Evolutionary conservation across 2,329 filamentous ascomycete species (phyloP), one percentile per base, ranked within the genome.

Genomic region (Celoporthe dispersa): DNA sequence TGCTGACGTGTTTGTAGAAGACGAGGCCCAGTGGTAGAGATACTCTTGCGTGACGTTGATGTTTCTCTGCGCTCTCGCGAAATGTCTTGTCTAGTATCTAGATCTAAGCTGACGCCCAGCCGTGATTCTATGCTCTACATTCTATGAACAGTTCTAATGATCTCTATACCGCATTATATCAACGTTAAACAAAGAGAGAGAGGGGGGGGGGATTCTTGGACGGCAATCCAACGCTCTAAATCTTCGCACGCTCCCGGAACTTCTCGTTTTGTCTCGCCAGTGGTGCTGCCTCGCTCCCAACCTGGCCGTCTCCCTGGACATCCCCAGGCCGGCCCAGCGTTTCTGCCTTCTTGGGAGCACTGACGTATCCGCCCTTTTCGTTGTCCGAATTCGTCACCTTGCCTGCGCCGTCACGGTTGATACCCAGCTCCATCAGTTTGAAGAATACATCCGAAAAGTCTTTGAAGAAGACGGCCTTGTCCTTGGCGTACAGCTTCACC

Each of bases 381-480:
- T 89, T 89, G 74, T 90, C 88, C 14, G 83, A 80, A 75, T 90
- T 90, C 41, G 82, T 77, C 53, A 91, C 79, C 9, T 77, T 81
- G 0, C 86, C 88, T 9, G 81, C 76, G 12, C 76, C 83, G 75
- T 90, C 88, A 55, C 88, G 81, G 64, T 78, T 75, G 69, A 91
- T 88, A 0, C 88, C 88, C 72, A 91, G 77, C 78, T 90, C 88
- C 66, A 90, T 75, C 77, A 91, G 75, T 79, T 90, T 90, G 14
- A 81, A 84, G 76, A 90, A 90, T 0, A 83, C 88, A 69, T 82
- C 83, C 19, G 83, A 76, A 74, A 91, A 91, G 75, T 90, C 84
- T 61, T 82, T 82, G 74, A 89, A 91, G 80, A 91, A 90, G 60
- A 83, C 71, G 0, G 90, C 87, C 78, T 89, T 89, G 74, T 91